These are phyloP conservation scores for Theobroma cacao DNA, from an alignment of 345 rosid genomes.

Conservation along the genomic window DNA sequence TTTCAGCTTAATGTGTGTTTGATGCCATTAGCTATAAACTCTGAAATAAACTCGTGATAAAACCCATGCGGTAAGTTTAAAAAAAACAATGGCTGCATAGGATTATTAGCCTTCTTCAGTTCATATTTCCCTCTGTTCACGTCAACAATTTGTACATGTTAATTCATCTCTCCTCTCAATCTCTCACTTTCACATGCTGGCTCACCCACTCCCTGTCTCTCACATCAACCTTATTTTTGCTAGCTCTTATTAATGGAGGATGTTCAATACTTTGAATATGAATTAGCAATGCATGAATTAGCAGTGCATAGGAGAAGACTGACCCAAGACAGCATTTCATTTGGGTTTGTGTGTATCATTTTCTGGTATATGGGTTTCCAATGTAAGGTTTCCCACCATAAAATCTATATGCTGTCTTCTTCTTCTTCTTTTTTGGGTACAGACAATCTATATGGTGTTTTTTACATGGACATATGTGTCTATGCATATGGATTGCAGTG, in stretches of 20 bases:
- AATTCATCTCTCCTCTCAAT: background rate
- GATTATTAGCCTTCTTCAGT: background rate
- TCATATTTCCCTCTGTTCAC: background rate
- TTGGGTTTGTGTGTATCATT: background rate
- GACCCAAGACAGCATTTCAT: background rate
- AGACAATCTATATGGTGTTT: background rate
- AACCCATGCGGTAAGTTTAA: too few relatives aligned
- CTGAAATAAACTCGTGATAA: background rate
- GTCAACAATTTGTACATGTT: background rate
- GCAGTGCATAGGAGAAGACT: background rate
- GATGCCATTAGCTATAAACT: background rate
- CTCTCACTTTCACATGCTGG: background rate
- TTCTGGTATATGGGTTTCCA: too few relatives aligned
- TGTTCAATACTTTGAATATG: background rate
- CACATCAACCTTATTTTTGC: too few relatives aligned
- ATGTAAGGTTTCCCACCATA: too few relatives aligned
- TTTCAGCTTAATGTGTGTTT: background rate
- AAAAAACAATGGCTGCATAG: background rate
- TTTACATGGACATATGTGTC: background rate
- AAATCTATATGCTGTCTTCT: background rate
- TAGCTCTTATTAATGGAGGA: background rate
- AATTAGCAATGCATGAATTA: too few relatives aligned
- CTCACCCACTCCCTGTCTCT: background rate
- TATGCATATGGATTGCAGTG: background rate
- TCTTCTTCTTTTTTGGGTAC: background rate